Evolutionary conservation across 1,284 basidiomycete species (phyloP), one percentile per base, ranked within the genome.

Genomic region (Cutaneotrichosporon sp.): DNA sequence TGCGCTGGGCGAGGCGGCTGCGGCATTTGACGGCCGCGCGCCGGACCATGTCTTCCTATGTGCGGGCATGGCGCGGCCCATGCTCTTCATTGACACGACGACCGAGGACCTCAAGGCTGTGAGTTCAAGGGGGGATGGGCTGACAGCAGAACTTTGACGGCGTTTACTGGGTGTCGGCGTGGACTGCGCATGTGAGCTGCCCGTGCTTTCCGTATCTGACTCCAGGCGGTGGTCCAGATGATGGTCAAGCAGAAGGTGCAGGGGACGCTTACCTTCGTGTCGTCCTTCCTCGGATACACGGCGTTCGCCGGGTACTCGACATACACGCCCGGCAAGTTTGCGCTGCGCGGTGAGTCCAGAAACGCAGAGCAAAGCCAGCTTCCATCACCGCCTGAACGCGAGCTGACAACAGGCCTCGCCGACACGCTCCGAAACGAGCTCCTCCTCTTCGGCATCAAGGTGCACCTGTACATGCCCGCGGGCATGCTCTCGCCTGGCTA

Each of bases 301-400:
- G 86, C 88, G 1, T 84, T 97, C 58, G 82, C 91, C 18, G 95
- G 96, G 0, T 98, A 90, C 73, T 84, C 89, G 4, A 85, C 89
- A 2, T 98, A 99, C 77, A 83, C 90, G 1, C 92, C 95, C 0
- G 90, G 88, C 56, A 98, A 97, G 78, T 89, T 90, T 72, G 96
- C 96, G 11, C 80, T 97, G 16, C 84, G 93, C 81, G 92, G 58
- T 60, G 49, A 50, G 57, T 58, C 22, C 4, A 91, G 71, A 57
- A 74, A 64, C 46, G 26, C 50, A 13, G 36, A 42, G 40, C 40
- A 42, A 18, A 26, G 26, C 26, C 60, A 26, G 26, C 47, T 55
- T n/a, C 26, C 26, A 16, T 46, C 50, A 18, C 16, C 18, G 18
- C 42, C 42, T n/a, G 13, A 16, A 11, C 49, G n/a, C 22, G 10